Base-by-base conservation (phyloP, 495 filamentous ascomycete species). In the Xylaria grammica region DNA sequence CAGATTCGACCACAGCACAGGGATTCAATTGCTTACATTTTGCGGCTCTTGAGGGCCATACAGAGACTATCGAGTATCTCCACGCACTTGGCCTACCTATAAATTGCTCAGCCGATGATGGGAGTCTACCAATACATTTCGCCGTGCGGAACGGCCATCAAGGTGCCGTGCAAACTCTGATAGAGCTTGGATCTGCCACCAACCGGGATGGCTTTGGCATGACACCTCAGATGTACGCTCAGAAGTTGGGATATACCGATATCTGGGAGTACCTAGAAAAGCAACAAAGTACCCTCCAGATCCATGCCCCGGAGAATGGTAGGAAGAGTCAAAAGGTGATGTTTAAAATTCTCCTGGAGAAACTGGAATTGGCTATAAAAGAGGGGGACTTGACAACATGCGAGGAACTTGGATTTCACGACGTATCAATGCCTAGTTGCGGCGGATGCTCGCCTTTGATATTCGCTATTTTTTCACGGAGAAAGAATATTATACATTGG, bases 21-120 rank as follows among this genome's bases (percentile, higher is more conserved):
- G 49, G 49, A 7, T 52, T 17, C 27, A 52, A 52, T 13, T 52
- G 49, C 27, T 52, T 52, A 10, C 49, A 52, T 52, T 52, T 52
- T 20, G 26, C 49, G 15, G 26, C 49, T 52, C 1, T 52, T 1
- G 13, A 27, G 0, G 49, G 27, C 49, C 17, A 4, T 7, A 52
- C 1, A 4, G 49, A 52, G 19, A 52, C 27, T 52, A 52, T 52
- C 15, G 15, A 52, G 3, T 52, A 52, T 32, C 49, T 52, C 19
- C n/a, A 20, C 29, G 30, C 49, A 34, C 10, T 52, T 24, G 29
- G 26, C 7, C 49, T 52, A 2, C 15, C 30, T 34, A 52, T 32
- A 2, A 52, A 52, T 24, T 15, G 32, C 5, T 22, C 46, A 22
- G 4, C 46, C 9, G 9, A 27, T 9, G 20, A 50, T 27, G 46